A percentile compares a stretch with the other conserved stretches of the same genome.
phyloP scores from a whole-genome alignment of 225 moss, liverwort and hornwort genomes.

The Rhytidiadelphus loreus region DNA sequence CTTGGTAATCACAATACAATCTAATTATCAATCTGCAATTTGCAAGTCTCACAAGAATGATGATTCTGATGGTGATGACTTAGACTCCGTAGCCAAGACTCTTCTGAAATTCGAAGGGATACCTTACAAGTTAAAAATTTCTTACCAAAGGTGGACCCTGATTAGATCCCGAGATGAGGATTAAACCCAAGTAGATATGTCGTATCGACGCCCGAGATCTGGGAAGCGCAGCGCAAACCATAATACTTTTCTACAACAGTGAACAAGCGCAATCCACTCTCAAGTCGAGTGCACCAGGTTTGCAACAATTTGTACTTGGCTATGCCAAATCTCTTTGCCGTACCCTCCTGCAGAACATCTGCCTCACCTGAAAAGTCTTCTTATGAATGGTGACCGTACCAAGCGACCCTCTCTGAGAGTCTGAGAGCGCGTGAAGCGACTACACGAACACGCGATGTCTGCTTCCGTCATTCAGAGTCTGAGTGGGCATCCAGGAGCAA shows the following conservation, averaged over 20 bases:
- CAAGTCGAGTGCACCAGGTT: background rate
- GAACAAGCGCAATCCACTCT: background rate
- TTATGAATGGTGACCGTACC: background rate
- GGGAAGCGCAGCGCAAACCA: background rate
- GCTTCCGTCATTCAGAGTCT: background rate
- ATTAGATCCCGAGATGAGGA: background rate
- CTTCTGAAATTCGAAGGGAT: background rate
- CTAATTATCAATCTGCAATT: background rate
- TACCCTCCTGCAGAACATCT: background rate
- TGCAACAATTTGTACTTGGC: background rate
- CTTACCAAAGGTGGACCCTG: background rate
- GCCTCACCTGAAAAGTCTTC: background rate
- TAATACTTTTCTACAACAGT: background rate
- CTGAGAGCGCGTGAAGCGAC: background rate
- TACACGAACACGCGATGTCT: background rate
- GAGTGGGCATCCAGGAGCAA: background rate
- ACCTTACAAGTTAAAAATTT: background rate
- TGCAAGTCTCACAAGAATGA: background rate
- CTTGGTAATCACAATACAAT: background rate
- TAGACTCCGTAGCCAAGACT: background rate
- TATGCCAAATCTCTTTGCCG: background rate
- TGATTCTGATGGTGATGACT: background rate
- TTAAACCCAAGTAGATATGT: background rate
- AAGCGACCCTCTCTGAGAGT: background rate
- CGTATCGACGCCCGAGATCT: background rate